phyloP scores from a whole-genome alignment of 495 filamentous ascomycete genomes.

The Talaromyces nanjingensis region DNA sequence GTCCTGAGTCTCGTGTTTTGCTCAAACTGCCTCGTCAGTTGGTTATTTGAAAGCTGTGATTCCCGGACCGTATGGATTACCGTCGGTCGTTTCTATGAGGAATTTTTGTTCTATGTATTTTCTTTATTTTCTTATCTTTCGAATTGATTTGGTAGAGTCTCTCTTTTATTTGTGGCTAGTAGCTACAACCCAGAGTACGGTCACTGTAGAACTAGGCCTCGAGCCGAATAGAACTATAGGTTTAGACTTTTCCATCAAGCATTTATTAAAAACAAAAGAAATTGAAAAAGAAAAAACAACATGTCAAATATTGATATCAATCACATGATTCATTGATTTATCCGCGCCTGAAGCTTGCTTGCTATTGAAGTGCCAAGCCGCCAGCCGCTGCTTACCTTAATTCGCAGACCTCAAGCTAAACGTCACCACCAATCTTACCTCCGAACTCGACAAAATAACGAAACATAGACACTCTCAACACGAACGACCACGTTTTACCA shows the following conservation, averaged over 20 bases:
- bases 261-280: not conserved
- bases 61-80: slow-evolving; percentile 2
- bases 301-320: not conserved
- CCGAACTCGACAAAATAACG: not conserved
- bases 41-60: slow-evolving; percentile 1
- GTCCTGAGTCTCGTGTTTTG: not conserved
- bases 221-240: not conserved
- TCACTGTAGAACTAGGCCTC: not conserved
- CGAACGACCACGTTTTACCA: not conserved
- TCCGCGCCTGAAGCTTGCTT: not conserved
- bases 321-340: slow-evolving; percentile 1
- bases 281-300: not conserved
- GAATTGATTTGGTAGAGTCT: not conserved
- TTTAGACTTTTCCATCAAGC: not conserved
- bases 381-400: not conserved
- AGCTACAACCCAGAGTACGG: not conserved
- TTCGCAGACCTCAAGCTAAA: not conserved
- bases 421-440: not conserved
- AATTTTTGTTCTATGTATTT: slow-evolving; percentile 3
- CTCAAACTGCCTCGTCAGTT: not conserved
- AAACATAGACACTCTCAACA: not conserved
- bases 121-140: not conserved
- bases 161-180: not conserved
- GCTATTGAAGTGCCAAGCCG: not conserved
- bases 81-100: not conserved